Conservation (phyloP, 176 grass and related monocot species). For the Musa beccarii region DNA sequence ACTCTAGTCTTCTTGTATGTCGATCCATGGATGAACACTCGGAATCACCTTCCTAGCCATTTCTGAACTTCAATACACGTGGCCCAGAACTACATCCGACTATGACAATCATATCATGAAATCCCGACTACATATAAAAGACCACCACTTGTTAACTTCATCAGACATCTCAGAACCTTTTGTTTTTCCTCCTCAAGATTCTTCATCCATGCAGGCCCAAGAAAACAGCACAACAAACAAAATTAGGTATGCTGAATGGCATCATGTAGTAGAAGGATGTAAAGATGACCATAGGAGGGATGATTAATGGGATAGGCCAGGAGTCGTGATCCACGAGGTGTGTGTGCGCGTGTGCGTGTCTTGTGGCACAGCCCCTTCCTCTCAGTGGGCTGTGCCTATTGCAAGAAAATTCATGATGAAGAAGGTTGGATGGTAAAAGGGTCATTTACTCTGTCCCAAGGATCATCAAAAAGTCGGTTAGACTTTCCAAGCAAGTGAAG, state of each 20-base stretch:
- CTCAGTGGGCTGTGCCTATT: not conserved
- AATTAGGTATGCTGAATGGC: not conserved
- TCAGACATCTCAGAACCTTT: not conserved
- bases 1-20: too few relatives aligned
- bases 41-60: too few relatives aligned
- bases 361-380: not conserved
- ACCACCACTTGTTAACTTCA: not conserved
- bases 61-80: too few relatives aligned
- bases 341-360: not conserved
- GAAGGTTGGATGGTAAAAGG: not conserved
- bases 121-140: not conserved
- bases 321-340: not conserved
- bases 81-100: too few relatives aligned
- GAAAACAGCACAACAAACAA: not conserved
- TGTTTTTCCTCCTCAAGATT: not conserved
- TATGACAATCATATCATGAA: not conserved
- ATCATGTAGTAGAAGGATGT: not conserved
- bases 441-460: not conserved
- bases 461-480: not conserved
- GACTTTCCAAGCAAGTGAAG: not conserved
- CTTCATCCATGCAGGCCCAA: not conserved
- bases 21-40: too few relatives aligned
- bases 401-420: not conserved
- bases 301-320: not conserved
- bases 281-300: not conserved